Evolutionary conservation across 2,329 filamentous ascomycete species (phyloP).

Genomic region (Pseudogymnoascus verrucosus): DNA sequence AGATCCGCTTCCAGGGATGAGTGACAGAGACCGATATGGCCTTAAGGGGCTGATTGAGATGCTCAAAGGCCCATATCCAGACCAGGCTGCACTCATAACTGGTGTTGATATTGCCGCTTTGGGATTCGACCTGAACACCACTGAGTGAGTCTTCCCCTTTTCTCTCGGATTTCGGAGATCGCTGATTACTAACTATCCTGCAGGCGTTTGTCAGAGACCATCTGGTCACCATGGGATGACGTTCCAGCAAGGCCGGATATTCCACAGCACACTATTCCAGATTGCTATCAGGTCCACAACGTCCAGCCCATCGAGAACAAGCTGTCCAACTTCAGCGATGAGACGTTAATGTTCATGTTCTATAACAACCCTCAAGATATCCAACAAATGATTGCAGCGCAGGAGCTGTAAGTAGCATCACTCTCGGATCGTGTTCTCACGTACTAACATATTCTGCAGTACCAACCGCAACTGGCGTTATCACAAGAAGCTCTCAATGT

Average conservation of each 20-base stretch:
- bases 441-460: conserved; percentile 29
- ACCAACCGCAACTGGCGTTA: conserved; percentile 59
- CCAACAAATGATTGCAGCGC: conserved; percentile 55
- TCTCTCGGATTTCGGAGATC: not conserved
- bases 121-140: conserved; percentile 49
- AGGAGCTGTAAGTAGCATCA: conserved; percentile 46
- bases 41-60: conserved; percentile 52
- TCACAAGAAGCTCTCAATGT: conserved; percentile 59
- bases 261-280: conserved; percentile 50
- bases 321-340: conserved; percentile 59
- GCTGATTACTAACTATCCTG: conserved; percentile 13
- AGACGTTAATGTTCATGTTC: conserved; percentile 63
- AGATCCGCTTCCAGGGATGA: conserved; percentile 54
- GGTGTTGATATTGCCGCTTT: conserved; percentile 51
- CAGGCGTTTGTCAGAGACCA: conserved; percentile 45
- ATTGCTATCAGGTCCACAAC: conserved; percentile 60
- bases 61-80: conserved; percentile 55
- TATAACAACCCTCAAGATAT: conserved; percentile 57
- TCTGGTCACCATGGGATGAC: conserved; percentile 55
- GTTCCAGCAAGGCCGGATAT: conserved; percentile 49
- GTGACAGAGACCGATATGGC: conserved; percentile 56
- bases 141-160: conserved; percentile 40
- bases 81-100: conserved; percentile 52
- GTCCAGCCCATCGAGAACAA: conserved; percentile 58
- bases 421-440: not conserved